Evolutionary conservation across 139 green algal genomes (phyloP).

Genomic region (Limnomonas spitsbergensis): DNA sequence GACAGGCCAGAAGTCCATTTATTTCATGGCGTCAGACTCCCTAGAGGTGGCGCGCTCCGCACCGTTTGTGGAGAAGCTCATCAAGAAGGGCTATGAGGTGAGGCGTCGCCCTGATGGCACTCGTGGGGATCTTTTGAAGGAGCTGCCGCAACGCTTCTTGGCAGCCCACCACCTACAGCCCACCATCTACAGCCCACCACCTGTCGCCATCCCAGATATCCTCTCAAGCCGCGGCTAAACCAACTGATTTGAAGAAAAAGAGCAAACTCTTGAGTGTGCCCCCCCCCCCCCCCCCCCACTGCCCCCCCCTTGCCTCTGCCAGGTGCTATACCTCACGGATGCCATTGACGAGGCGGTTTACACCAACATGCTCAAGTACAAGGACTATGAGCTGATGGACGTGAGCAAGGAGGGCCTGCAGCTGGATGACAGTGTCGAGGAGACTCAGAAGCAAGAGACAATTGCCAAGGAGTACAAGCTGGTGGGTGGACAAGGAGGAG

Average conservation of each 20-base stretch:
- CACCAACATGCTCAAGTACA: conserved; percentile 86
- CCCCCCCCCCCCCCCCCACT: too few relatives aligned
- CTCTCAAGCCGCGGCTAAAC: too few relatives aligned
- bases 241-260: too few relatives aligned
- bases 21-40: conserved; percentile 60
- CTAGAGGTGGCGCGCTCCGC: neutral
- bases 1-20: conserved; percentile 90
- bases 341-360: conserved; percentile 83
- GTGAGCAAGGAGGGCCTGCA: conserved; percentile 94
- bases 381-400: conserved; percentile 91
- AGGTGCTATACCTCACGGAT: conserved; percentile 88
- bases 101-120: conserved; percentile 12
- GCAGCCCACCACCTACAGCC: too few relatives aligned
- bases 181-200: too few relatives aligned
- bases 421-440: conserved; percentile 77
- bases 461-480: conserved; percentile 14
- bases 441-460: conserved; percentile 81
- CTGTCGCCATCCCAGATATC: too few relatives aligned
- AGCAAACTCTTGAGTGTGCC: too few relatives aligned
- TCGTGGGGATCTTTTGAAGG: neutral
- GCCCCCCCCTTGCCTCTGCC: too few relatives aligned
- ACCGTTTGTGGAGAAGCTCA: conserved; percentile 71
- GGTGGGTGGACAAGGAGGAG: conserved; percentile 33
- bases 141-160: too few relatives aligned
- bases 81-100: conserved; percentile 69